Conservation (phyloP, 192 early-diverging fungal genomes). For the Linnemannia schmuckeri region DNA sequence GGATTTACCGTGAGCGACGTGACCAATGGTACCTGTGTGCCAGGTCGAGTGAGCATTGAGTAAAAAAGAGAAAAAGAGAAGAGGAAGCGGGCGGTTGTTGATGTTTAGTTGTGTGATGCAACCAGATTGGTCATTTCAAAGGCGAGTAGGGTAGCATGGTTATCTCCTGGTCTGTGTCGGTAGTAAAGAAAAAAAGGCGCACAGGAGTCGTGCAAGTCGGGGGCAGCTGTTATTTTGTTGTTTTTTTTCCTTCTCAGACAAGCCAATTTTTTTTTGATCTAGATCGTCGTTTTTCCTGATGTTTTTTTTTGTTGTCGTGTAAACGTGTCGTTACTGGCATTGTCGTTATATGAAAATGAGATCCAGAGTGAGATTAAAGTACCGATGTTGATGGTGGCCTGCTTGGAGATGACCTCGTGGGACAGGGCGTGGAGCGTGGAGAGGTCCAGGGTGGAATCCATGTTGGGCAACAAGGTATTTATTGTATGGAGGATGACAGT, state of each 20-base stretch:
- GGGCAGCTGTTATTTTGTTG: conserved; percentile 1
- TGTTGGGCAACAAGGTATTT: conserved; percentile 21
- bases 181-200: not conserved
- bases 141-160: not conserved
- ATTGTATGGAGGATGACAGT: conserved; percentile 12
- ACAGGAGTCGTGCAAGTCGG: not conserved
- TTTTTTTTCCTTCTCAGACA: conserved; percentile 10
- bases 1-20: conserved; percentile 99
- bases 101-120: not conserved
- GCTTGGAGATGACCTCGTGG: conserved; percentile 96
- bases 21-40: conserved; percentile 92
- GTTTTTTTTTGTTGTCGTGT: not conserved
- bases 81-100: not conserved
- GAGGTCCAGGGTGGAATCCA: conserved; percentile 45
- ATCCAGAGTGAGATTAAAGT: conserved; percentile 7
- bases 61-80: not conserved
- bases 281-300: not conserved
- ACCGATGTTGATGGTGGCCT: conserved; percentile 99
- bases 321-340: not conserved
- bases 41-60: not conserved
- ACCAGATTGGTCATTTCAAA: not conserved
- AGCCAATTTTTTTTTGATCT: conserved; percentile 7
- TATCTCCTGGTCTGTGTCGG: not conserved
- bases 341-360: not conserved
- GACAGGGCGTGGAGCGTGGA: conserved; percentile 81